Percentiles rank a stretch among this genome's conserved stretches.
Evolutionary conservation across 1,284 basidiomycete genomes (phyloP).

Genomic region (Puccinia polysora): DNA sequence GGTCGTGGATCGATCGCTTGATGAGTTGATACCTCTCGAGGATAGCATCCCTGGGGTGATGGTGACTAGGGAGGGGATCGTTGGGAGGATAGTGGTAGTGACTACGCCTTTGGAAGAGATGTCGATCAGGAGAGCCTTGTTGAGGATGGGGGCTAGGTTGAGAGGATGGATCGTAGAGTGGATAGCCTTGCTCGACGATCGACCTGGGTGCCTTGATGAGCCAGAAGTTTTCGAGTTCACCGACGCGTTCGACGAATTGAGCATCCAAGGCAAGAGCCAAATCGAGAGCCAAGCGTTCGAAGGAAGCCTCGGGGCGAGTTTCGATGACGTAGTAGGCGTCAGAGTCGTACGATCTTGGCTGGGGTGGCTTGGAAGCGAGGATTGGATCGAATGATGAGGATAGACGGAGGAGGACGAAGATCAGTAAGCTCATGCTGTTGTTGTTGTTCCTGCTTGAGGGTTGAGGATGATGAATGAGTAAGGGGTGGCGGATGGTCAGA

Average conservation of each 20-base stretch:
- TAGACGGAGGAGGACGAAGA: too few species aligned
- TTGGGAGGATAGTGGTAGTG: not conserved
- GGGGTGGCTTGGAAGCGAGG: conserved; percentile 44
- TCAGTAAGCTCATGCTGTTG: too few species aligned
- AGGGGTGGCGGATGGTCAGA: too few species aligned
- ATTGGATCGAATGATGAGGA: conserved; percentile 14
- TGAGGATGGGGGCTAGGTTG: conserved; percentile 3
- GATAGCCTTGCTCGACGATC: conserved; percentile 40
- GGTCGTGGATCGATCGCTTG: conserved; percentile 28
- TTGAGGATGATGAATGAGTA: too few species aligned
- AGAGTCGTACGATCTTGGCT: conserved; percentile 61
- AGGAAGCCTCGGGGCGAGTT: conserved; percentile 59
- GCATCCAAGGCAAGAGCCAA: conserved; percentile 65
- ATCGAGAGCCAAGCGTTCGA: conserved; percentile 54
- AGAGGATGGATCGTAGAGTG: conserved; percentile 15
- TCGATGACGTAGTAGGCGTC: conserved; percentile 88
- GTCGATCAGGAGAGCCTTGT: conserved; percentile 52
- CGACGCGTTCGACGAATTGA: conserved; percentile 80
- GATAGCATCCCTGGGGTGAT: conserved; percentile 13
- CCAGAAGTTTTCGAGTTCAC: conserved; percentile 78
- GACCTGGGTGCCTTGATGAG: conserved; percentile 63
- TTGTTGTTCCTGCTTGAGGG: too few species aligned
- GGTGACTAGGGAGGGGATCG: not conserved
- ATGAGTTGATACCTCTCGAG: conserved; percentile 34
- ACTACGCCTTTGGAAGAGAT: conserved; percentile 52